phyloP scores from a whole-genome alignment of 2,329 filamentous ascomycete genomes.

The Phyllosticta citriasiana region DNA sequence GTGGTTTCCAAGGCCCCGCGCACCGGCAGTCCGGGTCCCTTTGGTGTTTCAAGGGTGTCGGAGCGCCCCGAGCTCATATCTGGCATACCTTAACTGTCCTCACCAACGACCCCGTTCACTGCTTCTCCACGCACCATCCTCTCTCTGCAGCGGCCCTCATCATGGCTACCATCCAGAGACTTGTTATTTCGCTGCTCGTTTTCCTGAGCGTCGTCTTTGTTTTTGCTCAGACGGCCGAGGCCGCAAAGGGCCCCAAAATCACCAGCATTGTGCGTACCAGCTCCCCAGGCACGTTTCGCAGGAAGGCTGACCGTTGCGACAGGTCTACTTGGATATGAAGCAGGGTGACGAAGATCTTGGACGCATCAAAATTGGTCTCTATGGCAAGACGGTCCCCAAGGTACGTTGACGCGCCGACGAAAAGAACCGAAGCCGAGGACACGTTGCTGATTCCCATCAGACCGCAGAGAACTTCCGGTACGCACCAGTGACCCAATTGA shows the following conservation, averaged over 20 bases:
- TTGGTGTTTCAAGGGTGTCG: slow-evolving; percentile 6
- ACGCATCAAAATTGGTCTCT: slow-evolving; percentile 70
- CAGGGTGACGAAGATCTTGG: slow-evolving; percentile 67
- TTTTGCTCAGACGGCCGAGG: slow-evolving; percentile 63
- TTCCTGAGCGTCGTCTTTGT: slow-evolving; percentile 66
- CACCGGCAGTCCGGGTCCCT: background rate
- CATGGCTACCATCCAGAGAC: slow-evolving; percentile 67
- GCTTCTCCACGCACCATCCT: background rate
- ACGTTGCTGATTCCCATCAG: slow-evolving; percentile 26
- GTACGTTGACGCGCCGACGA: slow-evolving; percentile 24
- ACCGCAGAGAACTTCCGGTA: slow-evolving; percentile 56
- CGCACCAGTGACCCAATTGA: slow-evolving; percentile 28
- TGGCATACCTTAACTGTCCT: background rate
- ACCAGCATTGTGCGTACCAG: slow-evolving; percentile 61
- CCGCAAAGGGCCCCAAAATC: slow-evolving; percentile 83
- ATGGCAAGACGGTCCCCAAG: slow-evolving; percentile 79
- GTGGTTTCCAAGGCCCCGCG: background rate
- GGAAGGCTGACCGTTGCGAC: slow-evolving; percentile 8
- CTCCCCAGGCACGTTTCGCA: background rate
- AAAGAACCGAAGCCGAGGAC: background rate
- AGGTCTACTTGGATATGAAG: slow-evolving; percentile 74
- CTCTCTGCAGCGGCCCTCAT: slow-evolving; percentile 21
- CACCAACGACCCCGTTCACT: background rate
- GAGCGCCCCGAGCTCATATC: background rate
- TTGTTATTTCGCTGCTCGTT: slow-evolving; percentile 63